Evolutionary conservation across 148 eudicot genomes (phyloP), one percentile per base, ranked within the genome.

Genomic region (Rhododendron simsii): DNA sequence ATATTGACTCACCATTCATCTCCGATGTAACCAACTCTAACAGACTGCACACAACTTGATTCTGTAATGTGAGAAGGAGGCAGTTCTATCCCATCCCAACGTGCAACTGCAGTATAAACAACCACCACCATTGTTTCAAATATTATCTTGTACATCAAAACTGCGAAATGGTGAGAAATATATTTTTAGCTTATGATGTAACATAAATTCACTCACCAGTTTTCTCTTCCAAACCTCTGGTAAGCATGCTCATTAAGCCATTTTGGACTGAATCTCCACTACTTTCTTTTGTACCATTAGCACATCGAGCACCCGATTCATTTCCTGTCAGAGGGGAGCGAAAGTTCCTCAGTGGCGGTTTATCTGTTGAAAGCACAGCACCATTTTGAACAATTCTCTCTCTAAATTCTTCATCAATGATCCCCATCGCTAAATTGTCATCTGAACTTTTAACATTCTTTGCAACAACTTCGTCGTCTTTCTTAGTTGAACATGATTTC

Each of bases 1-100:
- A 44, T 6, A 71, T 30, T 13, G 61, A 94, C 98, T 93, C 86
- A 97, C 99, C 99, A 95, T 71, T 97, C 98, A 87, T 97, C 96
- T 35, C 87, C 93, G 30, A 95, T 90, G 84, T 94, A 92, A 82
- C 99, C 99, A 85, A 97, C 94, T 73, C 81, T 89, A 67, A 86
- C 26, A 61, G 86, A 80, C 69, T 90, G 82, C 21, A 18, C 30
- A 6, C 84, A 85, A 73, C 74, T 80, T 80, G 86, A 83, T 71
- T 89, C 87, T 69, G 37, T n/a, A 33, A 85, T 86, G 20, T 28
- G 84, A 37, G 90, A 87, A 87, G 90, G 48, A 82, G 91, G 53
- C 83, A 78, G 85, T 55, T 87, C 93, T 20, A 84, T 77, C 61
- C 88, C 95, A 82, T 92, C 95, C 99, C 99, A 97, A 28, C 90